Evolutionary conservation across 2,329 filamentous ascomycete species (phyloP).

Genomic region (Xylaria sp.): DNA sequence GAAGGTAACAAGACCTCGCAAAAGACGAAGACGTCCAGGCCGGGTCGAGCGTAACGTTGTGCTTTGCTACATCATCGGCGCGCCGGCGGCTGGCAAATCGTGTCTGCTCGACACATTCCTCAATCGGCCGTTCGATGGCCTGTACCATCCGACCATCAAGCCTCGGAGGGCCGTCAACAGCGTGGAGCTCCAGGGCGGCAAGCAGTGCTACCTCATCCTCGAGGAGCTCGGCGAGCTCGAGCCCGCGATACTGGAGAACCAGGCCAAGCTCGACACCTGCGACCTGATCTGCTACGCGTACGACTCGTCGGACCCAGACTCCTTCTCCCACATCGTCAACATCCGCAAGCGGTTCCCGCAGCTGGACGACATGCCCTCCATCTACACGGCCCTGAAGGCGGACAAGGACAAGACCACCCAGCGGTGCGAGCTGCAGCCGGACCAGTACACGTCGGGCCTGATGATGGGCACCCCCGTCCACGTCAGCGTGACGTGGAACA

Average conservation of each 20-base stretch:
- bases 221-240: slow-evolving; percentile 96
- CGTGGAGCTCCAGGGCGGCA: slow-evolving; percentile 91
- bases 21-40: slow-evolving; percentile 78
- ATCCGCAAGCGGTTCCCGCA: slow-evolving; percentile 79
- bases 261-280: slow-evolving; percentile 85
- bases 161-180: slow-evolving; percentile 93
- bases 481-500: slow-evolving; percentile 92
- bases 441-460: slow-evolving; percentile 82
- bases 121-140: slow-evolving; percentile 79
- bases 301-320: slow-evolving; percentile 95
- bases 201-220: slow-evolving; percentile 94
- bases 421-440: slow-evolving; percentile 84
- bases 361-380: slow-evolving; percentile 83
- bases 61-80: slow-evolving; percentile 87
- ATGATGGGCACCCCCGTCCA: slow-evolving; percentile 92
- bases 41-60: slow-evolving; percentile 94
- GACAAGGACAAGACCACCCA: slow-evolving; percentile 98
- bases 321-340: slow-evolving; percentile 87
- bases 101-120: slow-evolving; percentile 89
- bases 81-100: slow-evolving; percentile 86
- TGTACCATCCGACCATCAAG: slow-evolving; percentile 93
- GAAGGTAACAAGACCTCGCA: slow-evolving; percentile 90
- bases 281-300: slow-evolving; percentile 95
- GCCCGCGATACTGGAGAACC: slow-evolving; percentile 90
- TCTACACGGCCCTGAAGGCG: slow-evolving; percentile 93